Base-by-base conservation (phyloP, 2,329 filamentous ascomycete genomes). In the Tolypocladium album region DNA sequence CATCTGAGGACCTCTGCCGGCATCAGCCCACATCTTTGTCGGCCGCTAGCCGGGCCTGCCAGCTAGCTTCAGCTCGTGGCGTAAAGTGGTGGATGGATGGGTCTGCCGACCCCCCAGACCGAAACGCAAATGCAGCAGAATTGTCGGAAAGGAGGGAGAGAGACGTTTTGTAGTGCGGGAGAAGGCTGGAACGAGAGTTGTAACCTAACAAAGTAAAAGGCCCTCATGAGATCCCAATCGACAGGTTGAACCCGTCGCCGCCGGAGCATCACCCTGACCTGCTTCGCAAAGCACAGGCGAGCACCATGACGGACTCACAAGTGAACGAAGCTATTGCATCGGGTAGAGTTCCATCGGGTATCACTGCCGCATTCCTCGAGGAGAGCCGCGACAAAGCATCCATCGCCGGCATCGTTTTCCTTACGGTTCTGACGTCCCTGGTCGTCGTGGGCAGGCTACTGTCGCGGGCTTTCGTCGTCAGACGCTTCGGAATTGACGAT, bases 401-500 rank as follows among this genome's bases (percentile, higher is more conserved):
- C 7, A 73, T 78, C 62, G 67, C 68, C 5, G 75, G 72, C 1
- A 77, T 77, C 40, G 67, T 76, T 22, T 66, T 76, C 57, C 69
- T 78, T 38, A 68, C 71, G 1, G 66, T 66, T 17, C 24, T 77
- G 45, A 71, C 74, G 1, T 67, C 66, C 53, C 50, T 74, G 0
- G 57, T 77, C 22, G 73, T 78, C 0, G 60, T 70, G 1, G 65
- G 68, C 9, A 68, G 76, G 24, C 64, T 74, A 38, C 61, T 68
- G 31, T 75, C 75, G 2, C 68, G 76, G 50, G 62, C 68, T 8
- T 70, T 74, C 15, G 63, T 77, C 9, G 67, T 75, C 9, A 70
- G 70, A 40, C 68, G 70, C 2, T 70, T 77, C 42, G 75, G 75
- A 1, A 50, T 73, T 20, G 75, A 78, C 40, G 75, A 78, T 65